Conservation (phyloP, 257 asterid genomes). For the Capsicum baccatum region DNA sequence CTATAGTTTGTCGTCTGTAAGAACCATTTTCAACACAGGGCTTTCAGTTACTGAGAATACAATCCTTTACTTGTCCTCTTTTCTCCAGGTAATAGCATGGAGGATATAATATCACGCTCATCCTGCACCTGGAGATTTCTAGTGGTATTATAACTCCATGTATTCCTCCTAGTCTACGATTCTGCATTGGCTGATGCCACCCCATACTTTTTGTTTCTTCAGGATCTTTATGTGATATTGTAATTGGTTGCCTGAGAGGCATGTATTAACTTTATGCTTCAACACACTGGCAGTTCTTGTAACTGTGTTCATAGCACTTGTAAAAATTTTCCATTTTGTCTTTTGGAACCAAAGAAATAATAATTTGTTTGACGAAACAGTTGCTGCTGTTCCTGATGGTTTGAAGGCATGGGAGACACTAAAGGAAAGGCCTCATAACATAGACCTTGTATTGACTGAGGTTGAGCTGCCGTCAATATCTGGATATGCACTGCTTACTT, state of each 20-base stretch:
- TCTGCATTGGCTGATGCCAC: constrained; percentile 11
- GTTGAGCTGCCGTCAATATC: constrained; percentile 91
- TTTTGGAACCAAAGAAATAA: constrained; percentile 16
- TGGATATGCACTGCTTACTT: constrained; percentile 89
- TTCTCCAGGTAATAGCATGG: constrained; percentile 26
- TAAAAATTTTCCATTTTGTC: background rate
- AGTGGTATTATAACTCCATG: constrained; percentile 28
- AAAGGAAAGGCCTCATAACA: constrained; percentile 60
- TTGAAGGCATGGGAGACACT: constrained; percentile 93
- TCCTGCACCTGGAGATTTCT: constrained; percentile 28
- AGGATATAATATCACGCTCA: constrained; percentile 27
- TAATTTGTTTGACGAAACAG: constrained; percentile 36
- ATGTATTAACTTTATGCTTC: background rate
- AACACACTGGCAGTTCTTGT: background rate
- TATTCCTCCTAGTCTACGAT: constrained; percentile 6
- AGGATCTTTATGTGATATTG: background rate
- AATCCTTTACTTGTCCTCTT: constrained; percentile 26
- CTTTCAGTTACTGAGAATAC: constrained; percentile 28
- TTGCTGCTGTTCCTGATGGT: constrained; percentile 91
- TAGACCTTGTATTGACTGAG: constrained; percentile 91
- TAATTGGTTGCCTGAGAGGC: constrained; percentile 19
- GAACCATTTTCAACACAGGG: background rate
- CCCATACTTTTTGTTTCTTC: background rate
- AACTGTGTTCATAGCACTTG: constrained; percentile 16
- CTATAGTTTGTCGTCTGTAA: constrained; percentile 16